A percentile compares a stretch with the other conserved stretches of the same genome.
These are phyloP conservation scores for Carex scoparia DNA, from an alignment of 176 grass and related monocot genomes.

Conservation along the genomic window DNA sequence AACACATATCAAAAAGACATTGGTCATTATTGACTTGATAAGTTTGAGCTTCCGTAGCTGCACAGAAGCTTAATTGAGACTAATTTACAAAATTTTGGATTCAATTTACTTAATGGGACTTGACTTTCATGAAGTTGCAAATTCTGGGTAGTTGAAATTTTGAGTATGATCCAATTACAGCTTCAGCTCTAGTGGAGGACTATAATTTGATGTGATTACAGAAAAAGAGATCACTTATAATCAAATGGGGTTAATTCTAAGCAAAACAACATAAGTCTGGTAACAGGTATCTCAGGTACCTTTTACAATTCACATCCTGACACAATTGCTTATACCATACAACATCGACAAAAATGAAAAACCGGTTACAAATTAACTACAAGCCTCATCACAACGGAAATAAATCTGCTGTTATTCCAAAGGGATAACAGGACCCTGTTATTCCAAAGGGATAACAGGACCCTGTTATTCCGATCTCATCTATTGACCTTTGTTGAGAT, in stretches of 20 bases:
- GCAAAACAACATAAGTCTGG: not conserved
- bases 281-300: not conserved
- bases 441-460: too few relatives aligned
- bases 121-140: not conserved
- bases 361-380: not conserved
- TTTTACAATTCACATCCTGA: not conserved
- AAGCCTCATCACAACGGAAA: not conserved
- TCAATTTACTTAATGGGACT: not conserved
- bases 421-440: too few relatives aligned
- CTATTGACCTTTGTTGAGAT: too few relatives aligned
- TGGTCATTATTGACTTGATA: not conserved
- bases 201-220: not conserved
- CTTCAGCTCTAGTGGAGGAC: not conserved
- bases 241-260: not conserved
- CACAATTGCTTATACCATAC: not conserved
- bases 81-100: not conserved
- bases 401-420: too few relatives aligned
- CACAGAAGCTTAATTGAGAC: not conserved
- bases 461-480: too few relatives aligned
- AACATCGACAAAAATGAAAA: not conserved
- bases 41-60: not conserved
- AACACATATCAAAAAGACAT: constrained; percentile 1
- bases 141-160: not conserved
- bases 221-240: not conserved
- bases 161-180: too few relatives aligned